These are phyloP conservation scores for Salix purpurea DNA, from an alignment of 345 rosid species.

Conservation along the genomic window DNA sequence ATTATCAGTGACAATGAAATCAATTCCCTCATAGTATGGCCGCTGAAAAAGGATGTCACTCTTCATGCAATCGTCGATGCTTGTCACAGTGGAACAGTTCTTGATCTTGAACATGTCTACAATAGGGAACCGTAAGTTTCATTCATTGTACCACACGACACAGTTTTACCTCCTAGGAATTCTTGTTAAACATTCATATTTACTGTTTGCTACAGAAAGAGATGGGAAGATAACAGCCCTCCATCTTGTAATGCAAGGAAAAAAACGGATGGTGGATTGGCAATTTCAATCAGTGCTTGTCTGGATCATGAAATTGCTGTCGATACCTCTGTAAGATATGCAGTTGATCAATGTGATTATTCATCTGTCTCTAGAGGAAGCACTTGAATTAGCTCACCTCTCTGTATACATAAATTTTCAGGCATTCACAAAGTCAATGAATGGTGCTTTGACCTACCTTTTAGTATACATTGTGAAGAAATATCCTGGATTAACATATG, in stretches of 20 bases:
- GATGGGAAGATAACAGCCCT: conserved; percentile 30
- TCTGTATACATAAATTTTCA: not conserved
- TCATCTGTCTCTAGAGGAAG: not conserved
- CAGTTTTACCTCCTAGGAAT: too few species aligned
- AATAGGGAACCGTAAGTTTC: conserved; percentile 24
- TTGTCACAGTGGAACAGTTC: conserved; percentile 69
- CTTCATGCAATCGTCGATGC: conserved; percentile 68
- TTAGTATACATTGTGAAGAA: conserved; percentile 7
- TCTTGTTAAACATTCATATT: not conserved
- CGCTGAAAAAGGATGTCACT: conserved; percentile 39
- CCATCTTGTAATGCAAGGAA: conserved; percentile 21
- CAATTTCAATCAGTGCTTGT: conserved; percentile 23
- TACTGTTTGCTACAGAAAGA: conserved; percentile 12
- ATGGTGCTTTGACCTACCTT: conserved; percentile 17
- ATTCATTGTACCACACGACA: too few species aligned
- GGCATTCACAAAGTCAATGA: conserved; percentile 16
- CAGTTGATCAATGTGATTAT: not conserved
- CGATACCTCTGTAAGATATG: conserved; percentile 11
- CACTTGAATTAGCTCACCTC: too few species aligned
- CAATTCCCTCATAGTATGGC: conserved; percentile 41
- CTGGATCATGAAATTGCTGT: conserved; percentile 12
- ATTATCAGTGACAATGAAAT: conserved; percentile 46
- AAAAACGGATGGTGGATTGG: conserved; percentile 23
- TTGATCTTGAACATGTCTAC: conserved; percentile 48
- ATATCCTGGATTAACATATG: conserved; percentile 4